These are phyloP conservation scores for Trichophyton schoenleinii DNA, from an alignment of 2,329 filamentous ascomycete genomes.

Conservation along the genomic window DNA sequence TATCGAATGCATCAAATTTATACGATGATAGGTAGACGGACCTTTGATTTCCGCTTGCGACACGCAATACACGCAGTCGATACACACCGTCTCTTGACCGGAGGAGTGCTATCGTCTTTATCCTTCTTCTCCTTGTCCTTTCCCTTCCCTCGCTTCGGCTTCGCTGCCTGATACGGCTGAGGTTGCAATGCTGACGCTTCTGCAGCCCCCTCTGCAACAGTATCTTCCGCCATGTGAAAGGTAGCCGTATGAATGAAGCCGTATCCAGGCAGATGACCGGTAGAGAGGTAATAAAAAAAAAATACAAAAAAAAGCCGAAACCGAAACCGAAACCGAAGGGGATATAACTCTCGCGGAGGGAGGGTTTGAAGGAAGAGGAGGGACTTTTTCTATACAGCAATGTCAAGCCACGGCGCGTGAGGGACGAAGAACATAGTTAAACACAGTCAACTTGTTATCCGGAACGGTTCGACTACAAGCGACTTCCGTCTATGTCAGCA, in stretches of 20 bases:
- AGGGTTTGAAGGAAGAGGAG: background rate
- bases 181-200: background rate
- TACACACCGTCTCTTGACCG: slow-evolving; percentile 59
- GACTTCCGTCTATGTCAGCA: background rate
- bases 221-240: background rate
- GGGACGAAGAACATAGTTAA: background rate
- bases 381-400: background rate
- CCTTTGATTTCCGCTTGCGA: slow-evolving; percentile 64
- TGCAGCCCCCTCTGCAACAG: background rate
- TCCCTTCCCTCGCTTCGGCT: background rate
- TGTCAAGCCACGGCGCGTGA: background rate
- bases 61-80: slow-evolving; percentile 78
- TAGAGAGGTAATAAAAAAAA: background rate
- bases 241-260: background rate
- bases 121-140: slow-evolving; percentile 3
- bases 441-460: no score
- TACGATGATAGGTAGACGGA: slow-evolving; percentile 16
- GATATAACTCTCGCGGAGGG: background rate
- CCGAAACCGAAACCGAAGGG: background rate
- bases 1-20: background rate
- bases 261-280: background rate
- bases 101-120: slow-evolving; percentile 15
- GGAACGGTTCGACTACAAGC: background rate
- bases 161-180: background rate
- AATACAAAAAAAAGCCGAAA: background rate